Conservation (phyloP, 176 grass and related monocot genomes). For the Thalia dealbata region DNA sequence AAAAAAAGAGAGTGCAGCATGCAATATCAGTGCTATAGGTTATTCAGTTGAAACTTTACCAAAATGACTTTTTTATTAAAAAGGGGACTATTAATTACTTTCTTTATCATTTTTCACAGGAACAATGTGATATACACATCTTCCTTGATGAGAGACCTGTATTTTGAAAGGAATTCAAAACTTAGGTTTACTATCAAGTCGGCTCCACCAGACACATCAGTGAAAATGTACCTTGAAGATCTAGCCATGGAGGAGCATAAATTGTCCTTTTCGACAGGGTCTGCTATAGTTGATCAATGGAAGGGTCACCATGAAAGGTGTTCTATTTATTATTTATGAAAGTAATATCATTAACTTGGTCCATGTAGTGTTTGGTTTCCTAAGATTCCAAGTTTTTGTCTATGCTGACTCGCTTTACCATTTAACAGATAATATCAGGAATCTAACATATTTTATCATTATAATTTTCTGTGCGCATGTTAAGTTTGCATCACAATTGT, state of each 20-base stretch:
- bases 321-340: not conserved
- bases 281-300: constrained; percentile 57
- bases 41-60: not conserved
- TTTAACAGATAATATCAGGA: not conserved
- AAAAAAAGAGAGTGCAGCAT: not conserved
- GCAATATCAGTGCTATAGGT: not conserved
- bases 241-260: constrained; percentile 59
- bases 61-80: not conserved
- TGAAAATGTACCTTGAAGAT: constrained; percentile 46
- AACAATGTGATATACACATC: constrained; percentile 38
- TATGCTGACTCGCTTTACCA: not conserved
- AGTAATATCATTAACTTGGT: not conserved
- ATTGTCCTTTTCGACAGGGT: constrained; percentile 35
- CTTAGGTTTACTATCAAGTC: constrained; percentile 13
- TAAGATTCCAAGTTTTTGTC: not conserved
- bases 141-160: constrained; percentile 65
- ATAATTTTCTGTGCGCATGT: not conserved
- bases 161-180: constrained; percentile 64
- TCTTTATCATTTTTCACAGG: constrained; percentile 28
- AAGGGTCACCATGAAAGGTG: constrained; percentile 50
- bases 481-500: not conserved
- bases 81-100: not conserved
- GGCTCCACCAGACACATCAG: constrained; percentile 13
- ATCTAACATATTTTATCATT: not conserved
- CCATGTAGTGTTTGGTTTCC: not conserved